A percentile compares a stretch with the other conserved stretches of the same genome.
Evolutionary conservation across 768 basidiomycete genomes (phyloP).

Genomic region (Tubosaeta sp.): DNA sequence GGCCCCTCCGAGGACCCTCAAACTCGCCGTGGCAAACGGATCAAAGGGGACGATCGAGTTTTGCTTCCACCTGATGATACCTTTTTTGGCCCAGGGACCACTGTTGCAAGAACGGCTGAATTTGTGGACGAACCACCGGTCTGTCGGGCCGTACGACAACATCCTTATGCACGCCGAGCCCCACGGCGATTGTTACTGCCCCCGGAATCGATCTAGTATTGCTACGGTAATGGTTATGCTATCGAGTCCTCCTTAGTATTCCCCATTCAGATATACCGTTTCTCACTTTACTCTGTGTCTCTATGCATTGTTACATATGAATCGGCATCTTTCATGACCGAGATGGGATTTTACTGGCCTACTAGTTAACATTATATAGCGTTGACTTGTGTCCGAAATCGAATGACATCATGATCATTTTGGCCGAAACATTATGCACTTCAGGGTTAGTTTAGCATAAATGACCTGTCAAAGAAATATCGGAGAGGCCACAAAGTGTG

Average conservation of each 20-base stretch:
- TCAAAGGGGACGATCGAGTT: constrained; percentile 2
- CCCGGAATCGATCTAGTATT: constrained; percentile 5
- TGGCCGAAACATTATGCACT: neutral
- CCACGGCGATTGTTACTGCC: constrained; percentile 19
- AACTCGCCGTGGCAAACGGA: constrained; percentile 7
- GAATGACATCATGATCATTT: neutral
- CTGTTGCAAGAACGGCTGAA: neutral
- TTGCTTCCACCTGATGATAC: constrained; percentile 19
- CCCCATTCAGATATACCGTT: neutral
- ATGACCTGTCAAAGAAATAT: neutral
- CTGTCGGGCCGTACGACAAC: constrained; percentile 2
- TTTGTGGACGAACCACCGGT: constrained; percentile 16
- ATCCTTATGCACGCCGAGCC: constrained; percentile 17
- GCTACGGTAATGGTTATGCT: neutral
- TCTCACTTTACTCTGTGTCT: neutral
- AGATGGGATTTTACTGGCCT: neutral
- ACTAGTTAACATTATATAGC: neutral
- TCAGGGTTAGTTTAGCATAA: neutral
- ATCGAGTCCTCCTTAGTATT: neutral
- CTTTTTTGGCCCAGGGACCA: neutral
- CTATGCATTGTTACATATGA: neutral
- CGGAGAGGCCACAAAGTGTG: too few species aligned
- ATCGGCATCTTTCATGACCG: neutral
- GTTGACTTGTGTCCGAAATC: neutral
- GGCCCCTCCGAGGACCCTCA: neutral